These are phyloP conservation scores for Mucor mucedo DNA, from an alignment of 371 early-diverging fungal genomes.

Conservation along the genomic window DNA sequence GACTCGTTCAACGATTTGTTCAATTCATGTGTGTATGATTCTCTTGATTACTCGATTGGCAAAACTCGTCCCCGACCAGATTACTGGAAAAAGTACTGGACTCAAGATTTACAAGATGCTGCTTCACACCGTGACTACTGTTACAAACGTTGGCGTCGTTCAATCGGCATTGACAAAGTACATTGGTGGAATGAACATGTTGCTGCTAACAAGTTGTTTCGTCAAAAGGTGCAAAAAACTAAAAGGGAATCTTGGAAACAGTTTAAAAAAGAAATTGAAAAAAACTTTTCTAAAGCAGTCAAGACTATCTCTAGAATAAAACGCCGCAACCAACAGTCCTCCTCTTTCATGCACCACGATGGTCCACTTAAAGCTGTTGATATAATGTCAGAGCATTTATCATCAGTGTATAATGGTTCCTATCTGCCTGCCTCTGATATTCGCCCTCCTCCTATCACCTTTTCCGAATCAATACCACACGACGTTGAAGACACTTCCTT, in stretches of 20 bases:
- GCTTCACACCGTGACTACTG: constrained; percentile 4
- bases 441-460: not conserved
- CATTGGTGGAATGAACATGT: constrained; percentile 4
- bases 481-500: not conserved
- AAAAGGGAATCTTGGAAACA: constrained; percentile 8
- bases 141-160: constrained; percentile 16
- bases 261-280: constrained; percentile 8
- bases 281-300: constrained; percentile 4
- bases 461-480: not conserved
- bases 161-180: constrained; percentile 9
- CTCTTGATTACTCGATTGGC: constrained; percentile 14
- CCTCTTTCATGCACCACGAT: constrained; percentile 19
- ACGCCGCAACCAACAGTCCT: not conserved
- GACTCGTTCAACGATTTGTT: constrained; percentile 6
- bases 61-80: constrained; percentile 1
- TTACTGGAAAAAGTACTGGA: constrained; percentile 25
- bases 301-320: constrained; percentile 4
- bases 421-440: not conserved
- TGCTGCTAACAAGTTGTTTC: constrained; percentile 3
- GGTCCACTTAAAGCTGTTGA: constrained; percentile 17
- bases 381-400: constrained; percentile 20
- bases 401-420: constrained; percentile 16
- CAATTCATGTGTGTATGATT: constrained; percentile 10
- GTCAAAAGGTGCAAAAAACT: not conserved
- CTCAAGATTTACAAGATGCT: constrained; percentile 9